These are phyloP conservation scores for Colletotrichum siamense DNA, from an alignment of 2,329 filamentous ascomycete species.

Conservation along the genomic window DNA sequence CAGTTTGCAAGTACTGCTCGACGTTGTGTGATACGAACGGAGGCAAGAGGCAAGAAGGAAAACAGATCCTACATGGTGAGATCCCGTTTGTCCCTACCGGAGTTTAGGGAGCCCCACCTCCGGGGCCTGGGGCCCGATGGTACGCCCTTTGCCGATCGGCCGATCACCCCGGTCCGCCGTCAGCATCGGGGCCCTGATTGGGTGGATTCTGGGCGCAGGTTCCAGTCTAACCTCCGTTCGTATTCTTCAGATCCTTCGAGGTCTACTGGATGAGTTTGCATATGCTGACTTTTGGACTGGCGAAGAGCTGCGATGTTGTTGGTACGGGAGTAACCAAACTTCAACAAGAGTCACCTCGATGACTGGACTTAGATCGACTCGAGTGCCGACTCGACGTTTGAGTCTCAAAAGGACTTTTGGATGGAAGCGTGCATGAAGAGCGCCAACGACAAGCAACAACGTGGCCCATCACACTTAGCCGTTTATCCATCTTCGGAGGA, in stretches of 20 bases:
- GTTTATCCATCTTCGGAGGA: not conserved
- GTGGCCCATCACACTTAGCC: not conserved
- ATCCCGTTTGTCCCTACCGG: not conserved
- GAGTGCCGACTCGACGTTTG: not conserved
- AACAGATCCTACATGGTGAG: not conserved
- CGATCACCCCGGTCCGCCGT: not conserved
- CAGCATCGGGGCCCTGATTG: not conserved
- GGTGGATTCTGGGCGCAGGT: not conserved
- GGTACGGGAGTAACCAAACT: not conserved
- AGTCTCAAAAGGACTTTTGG: not conserved
- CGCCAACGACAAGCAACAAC: not conserved
- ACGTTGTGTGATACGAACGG: not conserved
- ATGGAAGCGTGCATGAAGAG: not conserved
- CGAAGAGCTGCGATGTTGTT: not conserved
- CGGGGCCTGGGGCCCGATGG: not conserved
- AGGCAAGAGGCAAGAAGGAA: not conserved
- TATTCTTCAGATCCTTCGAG: not conserved
- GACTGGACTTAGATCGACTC: not conserved
- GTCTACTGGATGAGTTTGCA: rapidly evolving
- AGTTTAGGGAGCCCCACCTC: not conserved
- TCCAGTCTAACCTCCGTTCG: not conserved
- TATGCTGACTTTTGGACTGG: rapidly evolving
- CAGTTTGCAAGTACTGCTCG: not conserved
- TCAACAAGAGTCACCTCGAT: not conserved
- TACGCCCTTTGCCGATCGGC: not conserved